Conservation (phyloP, 1,139 yeast species). For the Sugiyamaella xylanicola region DNA sequence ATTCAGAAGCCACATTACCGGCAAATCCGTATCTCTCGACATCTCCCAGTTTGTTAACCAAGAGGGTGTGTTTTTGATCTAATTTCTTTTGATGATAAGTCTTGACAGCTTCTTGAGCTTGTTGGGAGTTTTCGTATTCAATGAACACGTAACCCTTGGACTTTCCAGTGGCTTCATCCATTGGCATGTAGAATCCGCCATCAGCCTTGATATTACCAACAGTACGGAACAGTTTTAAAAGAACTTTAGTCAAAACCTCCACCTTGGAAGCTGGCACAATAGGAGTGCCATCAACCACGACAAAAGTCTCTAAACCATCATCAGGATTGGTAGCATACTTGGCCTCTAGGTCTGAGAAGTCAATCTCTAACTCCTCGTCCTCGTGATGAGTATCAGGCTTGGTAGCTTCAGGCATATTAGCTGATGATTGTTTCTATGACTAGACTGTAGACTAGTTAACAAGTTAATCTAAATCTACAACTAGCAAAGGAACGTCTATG, state of each 20-base stretch:
- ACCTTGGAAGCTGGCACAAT: slow-evolving; percentile 89
- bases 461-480: background rate
- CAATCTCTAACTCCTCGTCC: slow-evolving; percentile 55
- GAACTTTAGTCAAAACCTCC: slow-evolving; percentile 79
- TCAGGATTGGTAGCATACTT: slow-evolving; percentile 65
- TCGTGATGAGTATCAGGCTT: background rate
- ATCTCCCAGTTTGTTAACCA: slow-evolving; percentile 80
- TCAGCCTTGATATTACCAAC: slow-evolving; percentile 72
- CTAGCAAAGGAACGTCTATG: background rate
- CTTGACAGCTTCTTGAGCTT: slow-evolving; percentile 79
- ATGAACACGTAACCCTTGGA: slow-evolving; percentile 89
- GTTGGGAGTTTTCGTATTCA: slow-evolving; percentile 68
- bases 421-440: background rate
- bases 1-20: slow-evolving; percentile 64
- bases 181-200: slow-evolving; percentile 71
- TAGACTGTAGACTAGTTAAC: background rate
- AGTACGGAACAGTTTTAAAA: slow-evolving; percentile 73
- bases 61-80: slow-evolving; percentile 89
- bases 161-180: slow-evolving; percentile 68
- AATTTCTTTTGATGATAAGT: slow-evolving; percentile 84
- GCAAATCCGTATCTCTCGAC: slow-evolving; percentile 78
- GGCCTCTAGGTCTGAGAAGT: slow-evolving; percentile 84
- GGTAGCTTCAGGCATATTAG: slow-evolving; percentile 18
- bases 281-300: slow-evolving; percentile 95
- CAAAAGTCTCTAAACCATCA: slow-evolving; percentile 71